Percentiles rank a stretch among this genome's conserved stretches.
Evolutionary conservation across 169 alveolate species (phyloP).

Genomic region (Cryptosporidium baileyi): DNA sequence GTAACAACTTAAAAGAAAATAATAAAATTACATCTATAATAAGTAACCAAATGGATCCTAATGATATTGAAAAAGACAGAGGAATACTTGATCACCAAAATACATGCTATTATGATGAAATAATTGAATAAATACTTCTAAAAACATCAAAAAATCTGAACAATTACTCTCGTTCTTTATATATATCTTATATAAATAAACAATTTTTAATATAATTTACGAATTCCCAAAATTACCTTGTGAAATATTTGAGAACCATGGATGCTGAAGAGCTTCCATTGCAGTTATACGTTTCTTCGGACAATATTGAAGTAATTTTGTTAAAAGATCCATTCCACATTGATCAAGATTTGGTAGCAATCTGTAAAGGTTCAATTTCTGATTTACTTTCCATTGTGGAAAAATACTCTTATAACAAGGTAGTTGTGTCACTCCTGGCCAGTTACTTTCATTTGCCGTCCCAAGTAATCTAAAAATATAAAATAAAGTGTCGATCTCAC

Average conservation of each 20-base stretch:
- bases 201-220: too few species aligned
- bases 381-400: slow-evolving; percentile 76
- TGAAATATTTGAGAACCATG: too few species aligned
- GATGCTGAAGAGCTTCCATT: slow-evolving; percentile 76
- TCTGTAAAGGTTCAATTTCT: slow-evolving; percentile 40
- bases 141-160: neutral
- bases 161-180: too few species aligned
- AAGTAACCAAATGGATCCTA: neutral
- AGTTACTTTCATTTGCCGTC: slow-evolving; percentile 80
- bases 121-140: neutral
- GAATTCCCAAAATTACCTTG: too few species aligned
- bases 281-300: slow-evolving; percentile 77
- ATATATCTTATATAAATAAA: too few species aligned
- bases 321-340: slow-evolving; percentile 75
- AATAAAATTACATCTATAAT: neutral
- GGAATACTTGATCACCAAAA: too few species aligned
- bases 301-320: slow-evolving; percentile 74
- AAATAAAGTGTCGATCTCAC: slow-evolving; percentile 85
- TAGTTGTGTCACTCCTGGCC: slow-evolving; percentile 89
- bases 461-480: slow-evolving; percentile 82
- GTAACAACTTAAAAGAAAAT: neutral
- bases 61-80: too few species aligned
- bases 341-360: slow-evolving; percentile 56
- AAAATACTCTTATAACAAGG: slow-evolving; percentile 78
- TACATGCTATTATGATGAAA: neutral